Evolutionary conservation across 106 monocot species (phyloP).

Genomic region (Allium fistulosum): DNA sequence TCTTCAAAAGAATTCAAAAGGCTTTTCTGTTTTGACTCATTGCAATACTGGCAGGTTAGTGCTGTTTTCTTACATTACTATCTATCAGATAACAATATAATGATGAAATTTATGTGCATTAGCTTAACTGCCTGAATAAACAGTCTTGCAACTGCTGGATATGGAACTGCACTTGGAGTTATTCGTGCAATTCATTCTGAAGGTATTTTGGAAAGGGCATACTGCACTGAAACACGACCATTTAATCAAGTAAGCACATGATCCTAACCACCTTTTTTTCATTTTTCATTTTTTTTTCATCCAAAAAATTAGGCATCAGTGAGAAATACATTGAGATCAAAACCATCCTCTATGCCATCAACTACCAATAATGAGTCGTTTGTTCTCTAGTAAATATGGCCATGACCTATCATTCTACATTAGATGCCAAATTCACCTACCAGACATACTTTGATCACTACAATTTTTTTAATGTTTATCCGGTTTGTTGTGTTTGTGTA

Average conservation of each 20-base stretch:
- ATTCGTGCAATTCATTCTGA: conserved; percentile 75
- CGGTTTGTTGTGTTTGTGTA: too few relatives aligned
- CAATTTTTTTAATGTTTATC: too few relatives aligned
- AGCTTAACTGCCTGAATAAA: neutral
- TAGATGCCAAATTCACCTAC: too few relatives aligned
- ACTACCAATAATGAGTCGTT: too few relatives aligned
- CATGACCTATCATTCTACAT: too few relatives aligned
- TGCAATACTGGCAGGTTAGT: conserved; percentile 97
- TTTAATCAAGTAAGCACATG: conserved; percentile 68
- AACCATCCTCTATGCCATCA: too few relatives aligned
- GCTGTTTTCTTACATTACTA: neutral
- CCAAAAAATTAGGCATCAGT: too few relatives aligned
- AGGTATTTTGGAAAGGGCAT: conserved; percentile 60
- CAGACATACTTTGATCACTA: too few relatives aligned
- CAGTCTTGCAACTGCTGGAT: conserved; percentile 98
- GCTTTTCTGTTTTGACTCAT: conserved; percentile 76
- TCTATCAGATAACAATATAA: neutral
- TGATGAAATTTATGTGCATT: neutral
- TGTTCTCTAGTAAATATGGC: too few relatives aligned
- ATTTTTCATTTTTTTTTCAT: too few relatives aligned
- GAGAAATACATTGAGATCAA: too few relatives aligned
- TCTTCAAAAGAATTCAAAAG: conserved; percentile 19
- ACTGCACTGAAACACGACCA: conserved; percentile 95
- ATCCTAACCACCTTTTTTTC: neutral
- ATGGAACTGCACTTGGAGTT: conserved; percentile 97